A percentile compares a stretch with the other conserved stretches of the same genome.
phyloP scores from a whole-genome alignment of 2,329 filamentous ascomycete species.

The Pseudocercospora eumusae region DNA sequence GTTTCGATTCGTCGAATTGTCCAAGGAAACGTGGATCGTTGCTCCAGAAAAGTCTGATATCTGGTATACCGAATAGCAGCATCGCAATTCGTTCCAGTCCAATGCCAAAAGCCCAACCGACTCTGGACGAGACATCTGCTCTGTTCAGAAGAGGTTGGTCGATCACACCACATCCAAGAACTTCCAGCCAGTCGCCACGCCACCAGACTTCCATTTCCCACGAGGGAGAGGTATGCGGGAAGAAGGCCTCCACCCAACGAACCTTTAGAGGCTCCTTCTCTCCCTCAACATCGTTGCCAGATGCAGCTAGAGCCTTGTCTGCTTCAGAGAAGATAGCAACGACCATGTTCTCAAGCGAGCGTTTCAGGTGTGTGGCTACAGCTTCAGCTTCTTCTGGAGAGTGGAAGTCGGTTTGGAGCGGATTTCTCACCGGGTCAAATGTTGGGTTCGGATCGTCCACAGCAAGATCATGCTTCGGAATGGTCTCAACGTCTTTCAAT shows the following conservation, averaged over 20 bases:
- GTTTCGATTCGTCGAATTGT: slow-evolving; percentile 65
- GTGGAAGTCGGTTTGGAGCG: slow-evolving; percentile 73
- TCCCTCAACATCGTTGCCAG: slow-evolving; percentile 35
- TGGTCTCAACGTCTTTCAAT: slow-evolving; percentile 65
- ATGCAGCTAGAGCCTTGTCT: slow-evolving; percentile 61
- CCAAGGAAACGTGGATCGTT: slow-evolving; percentile 78
- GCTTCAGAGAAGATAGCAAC: slow-evolving; percentile 84
- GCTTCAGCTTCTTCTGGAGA: slow-evolving; percentile 75
- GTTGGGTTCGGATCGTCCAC: slow-evolving; percentile 84
- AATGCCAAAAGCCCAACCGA: slow-evolving; percentile 95
- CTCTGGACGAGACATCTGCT: slow-evolving; percentile 70
- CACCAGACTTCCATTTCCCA: slow-evolving; percentile 98
- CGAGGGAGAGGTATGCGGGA: slow-evolving; percentile 92
- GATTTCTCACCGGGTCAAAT: slow-evolving; percentile 76
- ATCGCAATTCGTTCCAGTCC: slow-evolving; percentile 95
- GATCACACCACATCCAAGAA: slow-evolving; percentile 89
- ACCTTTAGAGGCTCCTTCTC: slow-evolving; percentile 73
- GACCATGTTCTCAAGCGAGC: slow-evolving; percentile 84
- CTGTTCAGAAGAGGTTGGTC: slow-evolving; percentile 78
- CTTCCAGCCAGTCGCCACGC: slow-evolving; percentile 91
- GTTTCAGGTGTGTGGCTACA: slow-evolving; percentile 81
- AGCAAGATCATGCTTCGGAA: slow-evolving; percentile 72
- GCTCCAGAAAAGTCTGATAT: slow-evolving; percentile 97
- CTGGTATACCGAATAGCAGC: slow-evolving; percentile 93
- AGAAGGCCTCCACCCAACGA: slow-evolving; percentile 95